A percentile compares a stretch with the other conserved stretches of the same genome.
phyloP scores from a whole-genome alignment of 495 filamentous ascomycete genomes.

The Glarea lozoyensis region DNA sequence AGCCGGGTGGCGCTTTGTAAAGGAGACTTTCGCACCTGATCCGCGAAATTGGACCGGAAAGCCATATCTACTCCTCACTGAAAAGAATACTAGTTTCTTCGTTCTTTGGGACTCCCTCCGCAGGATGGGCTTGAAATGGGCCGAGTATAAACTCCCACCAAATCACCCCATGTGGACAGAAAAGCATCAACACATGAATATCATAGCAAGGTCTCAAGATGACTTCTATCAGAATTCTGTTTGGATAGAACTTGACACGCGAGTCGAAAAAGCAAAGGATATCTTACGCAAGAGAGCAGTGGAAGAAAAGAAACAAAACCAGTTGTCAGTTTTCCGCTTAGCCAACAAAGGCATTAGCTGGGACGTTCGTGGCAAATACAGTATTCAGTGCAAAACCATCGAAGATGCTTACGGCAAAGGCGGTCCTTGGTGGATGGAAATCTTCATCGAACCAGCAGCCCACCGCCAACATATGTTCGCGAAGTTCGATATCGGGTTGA shows the following conservation, averaged over 20 bases:
- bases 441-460: background rate
- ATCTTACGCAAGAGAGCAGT: background rate
- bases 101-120: too few species aligned
- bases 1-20: background rate
- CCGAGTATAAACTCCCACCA: too few species aligned
- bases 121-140: too few species aligned
- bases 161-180: too few species aligned
- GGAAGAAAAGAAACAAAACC: slow-evolving; percentile 1
- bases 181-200: too few species aligned
- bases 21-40: slow-evolving; percentile 2
- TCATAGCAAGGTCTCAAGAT: too few species aligned
- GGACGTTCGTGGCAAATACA: slow-evolving; percentile 7
- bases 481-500: slow-evolving; percentile 3
- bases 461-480: slow-evolving; percentile 7
- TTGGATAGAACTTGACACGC: too few species aligned
- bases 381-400: background rate
- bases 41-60: too few species aligned
- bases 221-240: too few species aligned
- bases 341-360: background rate
- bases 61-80: too few species aligned
- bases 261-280: background rate
- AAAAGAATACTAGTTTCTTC: too few species aligned
- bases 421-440: background rate
- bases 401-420: background rate
- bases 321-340: background rate